Percentiles rank a stretch among this genome's conserved stretches.
These are phyloP conservation scores for Coprinopsis marcescibilis DNA, from an alignment of 768 basidiomycete species.

Conservation along the genomic window DNA sequence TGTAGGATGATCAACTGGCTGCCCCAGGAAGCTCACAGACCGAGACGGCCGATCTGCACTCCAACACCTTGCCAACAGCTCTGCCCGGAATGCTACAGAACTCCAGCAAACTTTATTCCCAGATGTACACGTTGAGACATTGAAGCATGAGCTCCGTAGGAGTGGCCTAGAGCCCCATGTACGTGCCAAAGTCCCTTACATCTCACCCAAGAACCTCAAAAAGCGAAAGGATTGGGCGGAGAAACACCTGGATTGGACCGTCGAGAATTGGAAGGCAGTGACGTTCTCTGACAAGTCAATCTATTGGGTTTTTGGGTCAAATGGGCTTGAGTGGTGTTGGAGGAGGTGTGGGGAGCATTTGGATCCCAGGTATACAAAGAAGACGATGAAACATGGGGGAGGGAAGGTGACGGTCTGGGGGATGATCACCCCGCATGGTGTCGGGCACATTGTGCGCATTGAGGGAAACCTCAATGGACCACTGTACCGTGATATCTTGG, in stretches of 20 bases:
- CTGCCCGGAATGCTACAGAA: slow-evolving; percentile 13
- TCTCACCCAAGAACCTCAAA: slow-evolving; percentile 15
- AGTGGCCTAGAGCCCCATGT: slow-evolving; percentile 7
- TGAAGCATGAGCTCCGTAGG: slow-evolving; percentile 10
- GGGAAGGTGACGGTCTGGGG: slow-evolving; percentile 33
- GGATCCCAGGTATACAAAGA: slow-evolving; percentile 17
- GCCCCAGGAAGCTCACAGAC: slow-evolving; percentile 11
- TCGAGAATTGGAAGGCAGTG: slow-evolving; percentile 23
- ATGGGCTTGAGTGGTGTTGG: slow-evolving; percentile 27
- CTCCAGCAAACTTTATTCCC: slow-evolving; percentile 16
- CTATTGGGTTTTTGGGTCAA: slow-evolving; percentile 25
- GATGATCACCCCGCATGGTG: slow-evolving; percentile 22
- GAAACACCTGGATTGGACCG: slow-evolving; percentile 20
- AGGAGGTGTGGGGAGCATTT: slow-evolving; percentile 22
- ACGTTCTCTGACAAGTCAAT: slow-evolving; percentile 29
- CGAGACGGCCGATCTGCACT: slow-evolving; percentile 10
- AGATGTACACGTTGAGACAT: slow-evolving; percentile 11
- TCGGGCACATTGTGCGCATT: slow-evolving; percentile 23
- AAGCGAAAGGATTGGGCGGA: slow-evolving; percentile 18
- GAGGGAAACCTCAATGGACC: slow-evolving; percentile 24
- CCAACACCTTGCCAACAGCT: slow-evolving; percentile 9
- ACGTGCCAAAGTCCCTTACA: slow-evolving; percentile 15
- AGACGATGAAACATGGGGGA: slow-evolving; percentile 30
- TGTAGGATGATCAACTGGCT: slow-evolving; percentile 12
- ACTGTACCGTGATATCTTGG: slow-evolving; percentile 23